A percentile compares a stretch with the other conserved stretches of the same genome.
phyloP scores from a whole-genome alignment of 2,329 filamentous ascomycete species.

The Clarireedia paspali region DNA sequence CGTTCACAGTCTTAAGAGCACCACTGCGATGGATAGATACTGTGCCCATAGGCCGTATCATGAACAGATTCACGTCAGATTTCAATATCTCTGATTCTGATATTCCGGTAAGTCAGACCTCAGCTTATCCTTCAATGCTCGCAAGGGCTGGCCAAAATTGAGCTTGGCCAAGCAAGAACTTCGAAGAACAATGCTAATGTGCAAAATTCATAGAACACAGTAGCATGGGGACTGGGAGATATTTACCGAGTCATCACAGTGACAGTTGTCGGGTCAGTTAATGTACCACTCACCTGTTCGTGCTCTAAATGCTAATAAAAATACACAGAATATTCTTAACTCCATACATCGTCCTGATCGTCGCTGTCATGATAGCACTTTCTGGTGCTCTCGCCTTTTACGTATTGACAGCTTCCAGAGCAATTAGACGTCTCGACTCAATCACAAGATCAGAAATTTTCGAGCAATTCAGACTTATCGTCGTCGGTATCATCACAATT shows the following conservation, averaged over 20 bases:
- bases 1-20: constrained; percentile 58
- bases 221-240: background rate
- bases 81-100: constrained; percentile 35
- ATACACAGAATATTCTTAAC: constrained; percentile 39
- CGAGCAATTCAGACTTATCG: constrained; percentile 57
- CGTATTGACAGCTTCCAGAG: constrained; percentile 53
- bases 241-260: constrained; percentile 44
- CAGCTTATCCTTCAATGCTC: too few relatives aligned
- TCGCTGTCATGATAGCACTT: background rate
- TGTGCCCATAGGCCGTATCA: constrained; percentile 62
- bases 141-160: too few relatives aligned
- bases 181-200: too few relatives aligned
- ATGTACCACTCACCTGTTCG: background rate
- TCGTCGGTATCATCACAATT: constrained; percentile 66
- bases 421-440: constrained; percentile 68
- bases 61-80: constrained; percentile 70
- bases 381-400: constrained; percentile 2
- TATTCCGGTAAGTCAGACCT: background rate
- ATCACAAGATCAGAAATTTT: constrained; percentile 70
- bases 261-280: constrained; percentile 43
- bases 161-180: too few relatives aligned
- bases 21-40: constrained; percentile 72
- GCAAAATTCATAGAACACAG: background rate
- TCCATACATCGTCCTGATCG: constrained; percentile 47
- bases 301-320: background rate